A percentile compares a stretch with the other conserved stretches of the same genome.
Evolutionary conservation across 495 filamentous ascomycete genomes (phyloP).

Genomic region (Aspergillus nanangensis): DNA sequence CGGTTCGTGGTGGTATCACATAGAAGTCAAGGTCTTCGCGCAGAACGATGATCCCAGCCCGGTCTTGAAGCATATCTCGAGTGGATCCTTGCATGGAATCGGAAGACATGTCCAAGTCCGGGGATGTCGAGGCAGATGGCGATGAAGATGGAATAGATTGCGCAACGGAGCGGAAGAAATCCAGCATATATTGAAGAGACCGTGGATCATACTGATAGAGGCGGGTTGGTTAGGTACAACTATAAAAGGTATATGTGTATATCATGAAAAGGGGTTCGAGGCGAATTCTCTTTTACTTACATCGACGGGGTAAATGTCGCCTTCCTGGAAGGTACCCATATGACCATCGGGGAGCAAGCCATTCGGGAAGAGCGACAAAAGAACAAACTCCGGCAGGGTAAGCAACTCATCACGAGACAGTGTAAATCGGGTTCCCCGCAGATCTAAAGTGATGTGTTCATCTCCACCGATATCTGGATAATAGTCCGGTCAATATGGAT

Average conservation of each 20-base stretch:
- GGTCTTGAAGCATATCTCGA: conserved; percentile 74
- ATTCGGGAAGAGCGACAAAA: conserved; percentile 98
- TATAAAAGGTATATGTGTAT: conserved; percentile 33
- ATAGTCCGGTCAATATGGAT: too few species aligned
- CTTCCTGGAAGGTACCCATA: conserved; percentile 87
- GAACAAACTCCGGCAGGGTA: conserved; percentile 93
- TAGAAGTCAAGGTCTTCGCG: conserved; percentile 98
- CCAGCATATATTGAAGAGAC: conserved; percentile 97
- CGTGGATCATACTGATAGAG: conserved; percentile 82
- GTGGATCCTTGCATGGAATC: conserved; percentile 66
- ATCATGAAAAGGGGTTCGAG: neutral
- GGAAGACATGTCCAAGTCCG: conserved; percentile 61
- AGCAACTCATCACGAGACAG: conserved; percentile 92
- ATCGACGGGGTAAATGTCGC: conserved; percentile 94
- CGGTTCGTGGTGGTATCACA: conserved; percentile 80
- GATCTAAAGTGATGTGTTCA: conserved; percentile 92
- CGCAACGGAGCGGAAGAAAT: conserved; percentile 95
- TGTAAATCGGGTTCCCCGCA: conserved; percentile 90
- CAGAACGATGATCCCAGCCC: conserved; percentile 95
- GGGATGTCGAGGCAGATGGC: conserved; percentile 55
- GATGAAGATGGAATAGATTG: conserved; percentile 80
- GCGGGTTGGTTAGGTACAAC: conserved; percentile 47
- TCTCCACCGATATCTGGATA: conserved; percentile 79
- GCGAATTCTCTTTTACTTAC: conserved; percentile 51
- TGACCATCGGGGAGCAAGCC: conserved; percentile 96